phyloP scores from a whole-genome alignment of 768 basidiomycete genomes.

The Xerocomus spinulosus region DNA sequence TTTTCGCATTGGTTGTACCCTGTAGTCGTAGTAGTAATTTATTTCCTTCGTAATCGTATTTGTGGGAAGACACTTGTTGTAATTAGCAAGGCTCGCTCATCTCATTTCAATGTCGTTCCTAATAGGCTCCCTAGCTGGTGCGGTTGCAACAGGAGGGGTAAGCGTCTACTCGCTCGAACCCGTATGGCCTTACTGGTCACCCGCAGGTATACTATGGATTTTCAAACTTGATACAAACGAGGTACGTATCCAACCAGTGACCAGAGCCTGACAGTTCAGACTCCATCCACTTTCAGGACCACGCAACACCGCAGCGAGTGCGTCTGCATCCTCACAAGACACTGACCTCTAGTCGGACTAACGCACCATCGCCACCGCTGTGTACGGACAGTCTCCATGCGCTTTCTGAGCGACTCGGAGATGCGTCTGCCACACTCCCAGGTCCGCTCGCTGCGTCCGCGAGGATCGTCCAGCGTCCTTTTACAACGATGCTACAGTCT shows the following conservation, averaged over 20 bases:
- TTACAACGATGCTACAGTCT: slow-evolving; percentile 45
- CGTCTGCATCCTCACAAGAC: slow-evolving; percentile 18
- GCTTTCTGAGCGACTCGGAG: slow-evolving; percentile 47
- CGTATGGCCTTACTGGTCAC: too few species aligned
- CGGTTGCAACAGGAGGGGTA: slow-evolving; percentile 64
- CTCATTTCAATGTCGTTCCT: slow-evolving; percentile 48
- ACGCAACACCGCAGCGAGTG: slow-evolving; percentile 54
- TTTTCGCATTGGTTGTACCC: slow-evolving; percentile 6
- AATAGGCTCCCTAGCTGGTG: slow-evolving; percentile 64
- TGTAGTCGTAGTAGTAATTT: slow-evolving; percentile 9
- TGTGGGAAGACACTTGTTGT: slow-evolving; percentile 9
- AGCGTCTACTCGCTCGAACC: slow-evolving; percentile 14
- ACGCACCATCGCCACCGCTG: background rate
- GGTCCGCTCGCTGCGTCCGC: slow-evolving; percentile 53
- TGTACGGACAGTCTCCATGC: slow-evolving; percentile 42
- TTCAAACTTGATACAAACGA: slow-evolving; percentile 57
- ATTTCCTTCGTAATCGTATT: slow-evolving; percentile 1
- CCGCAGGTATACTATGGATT: slow-evolving; percentile 68
- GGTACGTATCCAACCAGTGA: slow-evolving; percentile 33
- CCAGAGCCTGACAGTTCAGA: background rate
- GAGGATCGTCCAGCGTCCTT: slow-evolving; percentile 46
- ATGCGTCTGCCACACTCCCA: slow-evolving; percentile 42
- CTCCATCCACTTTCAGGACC: slow-evolving; percentile 38
- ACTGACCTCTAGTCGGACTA: background rate
- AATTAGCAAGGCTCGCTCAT: too few species aligned